Evolutionary conservation across 495 filamentous ascomycete genomes (phyloP).

Genomic region (Hypomontagnella submonticulosa): DNA sequence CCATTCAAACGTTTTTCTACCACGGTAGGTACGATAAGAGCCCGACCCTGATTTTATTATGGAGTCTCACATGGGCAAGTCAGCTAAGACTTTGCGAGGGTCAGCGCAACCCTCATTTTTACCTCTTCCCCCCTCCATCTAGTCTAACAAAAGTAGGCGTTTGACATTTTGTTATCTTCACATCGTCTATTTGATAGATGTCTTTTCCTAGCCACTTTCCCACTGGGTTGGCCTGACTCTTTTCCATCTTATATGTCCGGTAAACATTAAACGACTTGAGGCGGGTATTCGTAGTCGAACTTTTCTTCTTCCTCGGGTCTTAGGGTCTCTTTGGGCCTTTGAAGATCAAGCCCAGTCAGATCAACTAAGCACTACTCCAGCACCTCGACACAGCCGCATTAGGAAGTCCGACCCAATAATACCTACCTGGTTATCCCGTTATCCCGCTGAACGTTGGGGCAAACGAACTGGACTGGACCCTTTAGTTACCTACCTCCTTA

Average conservation of each 20-base stretch:
- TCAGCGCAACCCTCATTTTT: constrained; percentile 35
- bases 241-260: constrained; percentile 7
- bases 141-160: constrained; percentile 6
- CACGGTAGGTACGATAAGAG: constrained; percentile 25
- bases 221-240: constrained; percentile 4
- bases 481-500: constrained; percentile 6
- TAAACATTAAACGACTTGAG: constrained; percentile 33
- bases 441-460: constrained; percentile 6
- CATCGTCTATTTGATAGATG: constrained; percentile 17
- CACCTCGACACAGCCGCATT: constrained; percentile 29
- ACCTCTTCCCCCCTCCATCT: constrained; percentile 11
- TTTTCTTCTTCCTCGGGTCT: constrained; percentile 9
- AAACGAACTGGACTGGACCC: neutral
- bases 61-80: constrained; percentile 45
- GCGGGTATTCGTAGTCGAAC: constrained; percentile 25
- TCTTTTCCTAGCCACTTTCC: constrained; percentile 12
- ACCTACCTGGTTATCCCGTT: constrained; percentile 8
- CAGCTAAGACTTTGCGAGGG: constrained; percentile 43
- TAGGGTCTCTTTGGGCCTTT: constrained; percentile 8
- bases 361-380: constrained; percentile 25
- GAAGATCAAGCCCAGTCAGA: constrained; percentile 5
- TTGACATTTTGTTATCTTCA: constrained; percentile 30
- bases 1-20: neutral
- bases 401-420: constrained; percentile 28
- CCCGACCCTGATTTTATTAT: constrained; percentile 33